A percentile compares a stretch with the other conserved stretches of the same genome.
Evolutionary conservation across 495 filamentous ascomycete genomes (phyloP).

Genomic region (Neurospora africana): DNA sequence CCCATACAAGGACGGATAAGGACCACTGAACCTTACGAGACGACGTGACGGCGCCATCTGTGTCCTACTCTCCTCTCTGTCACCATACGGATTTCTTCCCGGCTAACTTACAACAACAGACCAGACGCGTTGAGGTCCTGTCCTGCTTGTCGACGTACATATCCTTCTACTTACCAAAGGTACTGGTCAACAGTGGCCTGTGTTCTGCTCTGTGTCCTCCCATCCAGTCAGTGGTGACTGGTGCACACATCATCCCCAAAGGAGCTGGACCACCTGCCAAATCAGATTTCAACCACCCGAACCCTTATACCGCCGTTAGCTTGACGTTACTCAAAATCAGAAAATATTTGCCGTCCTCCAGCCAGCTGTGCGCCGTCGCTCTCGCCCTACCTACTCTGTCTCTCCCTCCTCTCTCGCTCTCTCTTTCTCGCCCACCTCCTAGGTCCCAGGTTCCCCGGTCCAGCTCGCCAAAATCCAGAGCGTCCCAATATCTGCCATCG

Average conservation of each 20-base stretch:
- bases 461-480: background rate
- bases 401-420: background rate
- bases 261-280: background rate
- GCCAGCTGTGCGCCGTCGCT: background rate
- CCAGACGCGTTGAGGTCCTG: background rate
- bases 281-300: background rate
- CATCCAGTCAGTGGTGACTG: background rate
- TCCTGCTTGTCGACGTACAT: background rate
- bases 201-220: conserved; percentile 1
- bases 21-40: conserved; percentile 12
- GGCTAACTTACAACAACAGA: background rate
- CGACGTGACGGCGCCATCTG: conserved; percentile 32
- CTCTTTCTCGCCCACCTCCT: background rate
- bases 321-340: background rate
- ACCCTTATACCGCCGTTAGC: background rate
- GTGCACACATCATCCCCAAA: background rate
- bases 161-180: background rate
- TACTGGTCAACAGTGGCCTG: background rate
- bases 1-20: conserved; percentile 12
- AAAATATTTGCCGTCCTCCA: background rate
- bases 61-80: conserved; percentile 31
- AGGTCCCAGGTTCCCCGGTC: background rate
- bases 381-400: background rate
- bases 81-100: conserved; percentile 6
- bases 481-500: background rate